These are phyloP conservation scores for Cryptococcus neoformans DNA, from an alignment of 1,284 basidiomycete species.

Conservation along the genomic window DNA sequence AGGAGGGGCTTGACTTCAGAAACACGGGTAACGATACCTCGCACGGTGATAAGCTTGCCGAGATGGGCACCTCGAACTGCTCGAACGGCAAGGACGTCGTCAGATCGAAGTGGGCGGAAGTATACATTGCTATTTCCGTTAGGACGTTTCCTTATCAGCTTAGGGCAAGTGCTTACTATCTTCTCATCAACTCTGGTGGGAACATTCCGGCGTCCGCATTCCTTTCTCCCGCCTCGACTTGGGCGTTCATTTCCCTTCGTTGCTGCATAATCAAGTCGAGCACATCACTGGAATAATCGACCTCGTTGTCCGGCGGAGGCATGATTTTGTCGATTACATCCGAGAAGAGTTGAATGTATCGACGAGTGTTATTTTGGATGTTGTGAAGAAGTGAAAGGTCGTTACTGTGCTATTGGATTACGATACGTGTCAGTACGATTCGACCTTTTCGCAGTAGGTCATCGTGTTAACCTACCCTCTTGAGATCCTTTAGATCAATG, in stretches of 20 bases:
- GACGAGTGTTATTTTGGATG: constrained; percentile 80
- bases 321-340: constrained; percentile 86
- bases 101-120: constrained; percentile 74
- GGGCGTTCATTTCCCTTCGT: constrained; percentile 78
- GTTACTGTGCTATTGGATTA: constrained; percentile 49
- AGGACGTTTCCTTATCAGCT: neutral
- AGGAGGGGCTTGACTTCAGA: constrained; percentile 98
- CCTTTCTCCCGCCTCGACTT: constrained; percentile 55
- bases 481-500: constrained; percentile 50
- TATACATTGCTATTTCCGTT: constrained; percentile 72
- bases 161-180: constrained; percentile 72
- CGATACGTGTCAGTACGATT: neutral
- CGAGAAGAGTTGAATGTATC: constrained; percentile 86
- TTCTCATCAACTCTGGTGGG: constrained; percentile 82
- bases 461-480: constrained; percentile 27
- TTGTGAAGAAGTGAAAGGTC: constrained; percentile 66
- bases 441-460: too few species aligned
- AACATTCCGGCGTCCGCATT: constrained; percentile 60
- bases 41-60: constrained; percentile 89
- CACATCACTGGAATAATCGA: constrained; percentile 83
- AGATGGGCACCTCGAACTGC: constrained; percentile 82
- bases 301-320: constrained; percentile 82
- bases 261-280: constrained; percentile 95
- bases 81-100: constrained; percentile 76
- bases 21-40: constrained; percentile 96